Percentiles rank a stretch among this genome's conserved stretches.
Evolutionary conservation across 176 grass and related monocot genomes (phyloP).

Genomic region (Miscanthus lutarioriparius): DNA sequence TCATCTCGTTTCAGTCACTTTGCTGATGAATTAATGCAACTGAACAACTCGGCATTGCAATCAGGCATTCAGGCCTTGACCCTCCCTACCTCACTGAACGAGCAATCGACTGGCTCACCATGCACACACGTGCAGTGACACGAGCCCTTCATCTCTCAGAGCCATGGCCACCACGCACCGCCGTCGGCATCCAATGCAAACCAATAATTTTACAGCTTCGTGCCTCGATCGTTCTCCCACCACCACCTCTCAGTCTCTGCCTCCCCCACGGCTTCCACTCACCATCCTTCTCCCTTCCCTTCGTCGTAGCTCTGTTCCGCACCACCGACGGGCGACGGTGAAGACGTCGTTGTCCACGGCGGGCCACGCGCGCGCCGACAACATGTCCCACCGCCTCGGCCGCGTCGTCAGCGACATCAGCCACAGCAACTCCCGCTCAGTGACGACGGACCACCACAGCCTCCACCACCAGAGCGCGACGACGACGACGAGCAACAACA

Average conservation of each 20-base stretch:
- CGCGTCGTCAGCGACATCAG: conserved; percentile 48
- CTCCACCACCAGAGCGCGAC: not conserved
- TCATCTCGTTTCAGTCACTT: not conserved
- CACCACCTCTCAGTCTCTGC: not conserved
- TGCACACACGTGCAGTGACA: conserved; percentile 13
- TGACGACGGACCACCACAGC: not conserved
- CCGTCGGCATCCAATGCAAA: not conserved
- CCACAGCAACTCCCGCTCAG: conserved; percentile 18
- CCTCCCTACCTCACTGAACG: not conserved
- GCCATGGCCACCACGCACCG: conserved; percentile 28
- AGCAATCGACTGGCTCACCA: conserved; percentile 16
- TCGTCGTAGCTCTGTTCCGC: not conserved
- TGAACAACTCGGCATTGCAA: not conserved
- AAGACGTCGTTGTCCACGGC: conserved; percentile 12
- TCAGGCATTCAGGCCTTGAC: not conserved
- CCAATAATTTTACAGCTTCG: not conserved
- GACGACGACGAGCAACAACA: not conserved
- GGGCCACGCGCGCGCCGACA: not conserved
- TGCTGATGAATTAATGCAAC: not conserved
- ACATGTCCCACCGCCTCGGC: conserved; percentile 23
- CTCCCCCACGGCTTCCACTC: conserved; percentile 40
- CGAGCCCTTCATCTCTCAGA: conserved; percentile 4
- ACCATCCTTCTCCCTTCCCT: conserved; percentile 30
- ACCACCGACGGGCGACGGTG: not conserved
- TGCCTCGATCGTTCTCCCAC: conserved; percentile 12